Evolutionary conservation across 2,329 filamentous ascomycete species (phyloP).

Genomic region (Claviceps citrina): DNA sequence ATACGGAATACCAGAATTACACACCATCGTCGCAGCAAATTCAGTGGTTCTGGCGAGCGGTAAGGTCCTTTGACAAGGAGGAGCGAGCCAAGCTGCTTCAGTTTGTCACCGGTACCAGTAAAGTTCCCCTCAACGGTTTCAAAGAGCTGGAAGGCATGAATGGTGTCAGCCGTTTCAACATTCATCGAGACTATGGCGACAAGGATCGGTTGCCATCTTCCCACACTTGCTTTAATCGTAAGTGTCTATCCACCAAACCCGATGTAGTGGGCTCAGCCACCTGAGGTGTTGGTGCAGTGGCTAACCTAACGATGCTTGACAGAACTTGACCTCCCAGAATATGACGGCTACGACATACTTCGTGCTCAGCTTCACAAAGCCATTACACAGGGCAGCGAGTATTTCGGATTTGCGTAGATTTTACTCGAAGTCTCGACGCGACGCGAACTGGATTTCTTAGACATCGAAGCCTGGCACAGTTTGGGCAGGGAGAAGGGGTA

Average conservation of each 20-base stretch:
- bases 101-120: constrained; percentile 95
- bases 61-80: constrained; percentile 96
- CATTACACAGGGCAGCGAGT: constrained; percentile 95
- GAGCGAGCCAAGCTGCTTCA: constrained; percentile 93
- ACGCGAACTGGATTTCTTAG: not conserved
- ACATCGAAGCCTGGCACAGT: not conserved
- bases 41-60: constrained; percentile 98
- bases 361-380: constrained; percentile 82
- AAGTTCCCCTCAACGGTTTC: constrained; percentile 96
- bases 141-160: constrained; percentile 99
- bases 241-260: constrained; percentile 33
- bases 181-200: constrained; percentile 92
- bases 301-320: constrained; percentile 9
- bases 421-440: constrained; percentile 5
- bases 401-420: constrained; percentile 82
- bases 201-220: constrained; percentile 91
- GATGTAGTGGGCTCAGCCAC: not conserved
- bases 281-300: too few species aligned
- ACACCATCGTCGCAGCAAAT: constrained; percentile 87
- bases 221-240: constrained; percentile 98
- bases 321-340: constrained; percentile 97
- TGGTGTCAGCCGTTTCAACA: constrained; percentile 93
- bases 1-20: constrained; percentile 98
- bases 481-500: constrained; percentile 1
- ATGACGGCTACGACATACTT: constrained; percentile 86